phyloP scores from a whole-genome alignment of 352 stramenopile species.

The Globisporangium paddicum region DNA sequence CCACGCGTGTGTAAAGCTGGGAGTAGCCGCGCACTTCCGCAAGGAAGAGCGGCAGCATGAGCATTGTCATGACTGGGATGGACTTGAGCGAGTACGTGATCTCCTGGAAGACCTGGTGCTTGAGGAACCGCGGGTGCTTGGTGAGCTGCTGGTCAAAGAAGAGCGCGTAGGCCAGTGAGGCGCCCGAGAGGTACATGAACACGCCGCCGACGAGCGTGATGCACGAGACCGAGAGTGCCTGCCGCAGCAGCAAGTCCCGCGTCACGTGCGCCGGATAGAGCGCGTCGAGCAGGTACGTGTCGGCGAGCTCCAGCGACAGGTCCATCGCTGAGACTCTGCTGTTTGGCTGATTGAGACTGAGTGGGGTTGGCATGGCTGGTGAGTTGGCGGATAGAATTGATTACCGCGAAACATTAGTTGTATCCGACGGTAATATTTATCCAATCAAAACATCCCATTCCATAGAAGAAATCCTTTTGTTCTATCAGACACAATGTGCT shows the following conservation, averaged over 20 bases:
- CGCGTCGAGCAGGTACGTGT: slow-evolving; percentile 43
- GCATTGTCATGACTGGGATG: slow-evolving; percentile 61
- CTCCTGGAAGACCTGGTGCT: slow-evolving; percentile 56
- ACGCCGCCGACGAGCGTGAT: slow-evolving; percentile 55
- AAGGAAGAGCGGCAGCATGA: slow-evolving; percentile 63
- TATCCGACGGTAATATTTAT: no score
- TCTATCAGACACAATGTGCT: no score
- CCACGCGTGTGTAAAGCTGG: slow-evolving; percentile 42
- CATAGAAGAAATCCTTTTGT: no score
- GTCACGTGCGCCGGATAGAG: slow-evolving; percentile 43
- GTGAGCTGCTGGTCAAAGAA: slow-evolving; percentile 62
- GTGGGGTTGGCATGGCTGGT: no score
- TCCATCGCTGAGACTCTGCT: slow-evolving; percentile 64
- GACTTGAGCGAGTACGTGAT: slow-evolving; percentile 43
- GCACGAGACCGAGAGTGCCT: slow-evolving; percentile 39
- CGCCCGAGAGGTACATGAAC: slow-evolving; percentile 50
- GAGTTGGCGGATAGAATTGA: no score
- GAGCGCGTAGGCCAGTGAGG: slow-evolving; percentile 44
- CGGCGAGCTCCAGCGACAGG: slow-evolving; percentile 43
- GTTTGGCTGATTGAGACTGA: no score
- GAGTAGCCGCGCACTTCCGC: slow-evolving; percentile 54
- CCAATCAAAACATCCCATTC: no score
- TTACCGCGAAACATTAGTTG: no score
- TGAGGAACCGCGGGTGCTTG: slow-evolving; percentile 60
- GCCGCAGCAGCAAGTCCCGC: slow-evolving; percentile 38